phyloP scores from a whole-genome alignment of 2,329 filamentous ascomycete genomes.

The Tolypocladium ovalisporum region DNA sequence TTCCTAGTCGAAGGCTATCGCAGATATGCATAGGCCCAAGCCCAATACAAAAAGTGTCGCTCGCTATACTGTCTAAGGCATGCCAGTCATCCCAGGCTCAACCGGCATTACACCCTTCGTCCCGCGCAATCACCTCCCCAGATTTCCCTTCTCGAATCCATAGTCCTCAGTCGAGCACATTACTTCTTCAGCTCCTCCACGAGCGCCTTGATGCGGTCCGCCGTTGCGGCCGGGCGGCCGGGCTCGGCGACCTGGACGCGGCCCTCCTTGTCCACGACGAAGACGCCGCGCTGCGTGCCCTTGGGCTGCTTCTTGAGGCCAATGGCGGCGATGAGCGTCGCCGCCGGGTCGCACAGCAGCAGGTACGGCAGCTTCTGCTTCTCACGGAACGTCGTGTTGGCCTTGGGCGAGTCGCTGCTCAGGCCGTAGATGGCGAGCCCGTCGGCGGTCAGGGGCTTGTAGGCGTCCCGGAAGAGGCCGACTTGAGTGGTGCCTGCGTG shows the following conservation, averaged over 20 bases:
- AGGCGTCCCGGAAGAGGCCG: conserved; percentile 84
- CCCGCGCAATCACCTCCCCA: no score
- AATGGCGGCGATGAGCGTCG: conserved; percentile 69
- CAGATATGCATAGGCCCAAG: neutral
- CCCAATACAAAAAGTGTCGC: neutral
- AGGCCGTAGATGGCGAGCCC: conserved; percentile 86
- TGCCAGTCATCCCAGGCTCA: neutral
- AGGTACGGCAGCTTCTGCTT: conserved; percentile 86
- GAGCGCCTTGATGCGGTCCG: conserved; percentile 64
- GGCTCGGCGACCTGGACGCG: conserved; percentile 66
- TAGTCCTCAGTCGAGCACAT: neutral
- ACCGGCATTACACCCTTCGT: neutral
- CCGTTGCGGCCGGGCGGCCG: conserved; percentile 67
- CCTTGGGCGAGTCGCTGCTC: conserved; percentile 75
- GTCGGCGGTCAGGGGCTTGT: conserved; percentile 61
- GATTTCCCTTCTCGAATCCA: neutral
- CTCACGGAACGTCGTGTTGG: conserved; percentile 84
- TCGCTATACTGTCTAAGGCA: neutral
- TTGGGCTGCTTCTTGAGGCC: conserved; percentile 80
- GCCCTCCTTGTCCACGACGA: conserved; percentile 72
- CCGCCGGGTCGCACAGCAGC: conserved; percentile 71
- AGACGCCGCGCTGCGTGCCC: conserved; percentile 77
- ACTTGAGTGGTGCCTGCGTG: conserved; percentile 79
- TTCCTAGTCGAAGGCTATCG: neutral
- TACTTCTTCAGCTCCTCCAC: conserved; percentile 34